A percentile compares a stretch with the other conserved stretches of the same genome.
These are phyloP conservation scores for Ligustrum vulgare DNA, from an alignment of 257 asterid species.

Conservation along the genomic window DNA sequence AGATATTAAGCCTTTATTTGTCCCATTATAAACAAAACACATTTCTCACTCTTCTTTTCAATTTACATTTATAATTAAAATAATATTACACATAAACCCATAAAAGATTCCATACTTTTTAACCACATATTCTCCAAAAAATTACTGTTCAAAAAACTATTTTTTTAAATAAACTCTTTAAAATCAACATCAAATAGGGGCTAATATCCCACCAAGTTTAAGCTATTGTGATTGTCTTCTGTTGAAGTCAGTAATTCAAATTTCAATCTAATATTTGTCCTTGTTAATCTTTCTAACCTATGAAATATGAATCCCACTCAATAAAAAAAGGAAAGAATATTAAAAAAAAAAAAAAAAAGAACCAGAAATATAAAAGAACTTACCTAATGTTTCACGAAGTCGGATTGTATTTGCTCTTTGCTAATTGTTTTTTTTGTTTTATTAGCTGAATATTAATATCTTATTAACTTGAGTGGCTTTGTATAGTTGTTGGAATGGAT, in stretches of 20 bases:
- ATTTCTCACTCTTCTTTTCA: no score
- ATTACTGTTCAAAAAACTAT: no score
- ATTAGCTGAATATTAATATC: constrained; percentile 6
- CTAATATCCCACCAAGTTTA: not conserved
- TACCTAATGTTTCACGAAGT: not conserved
- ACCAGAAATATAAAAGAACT: not conserved
- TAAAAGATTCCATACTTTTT: no score
- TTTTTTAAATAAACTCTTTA: no score
- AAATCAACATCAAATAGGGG: no score
- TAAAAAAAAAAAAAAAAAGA: not conserved
- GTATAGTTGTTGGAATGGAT: constrained; percentile 79
- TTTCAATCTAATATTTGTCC: not conserved
- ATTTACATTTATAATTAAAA: no score
- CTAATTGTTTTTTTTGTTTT: constrained; percentile 10
- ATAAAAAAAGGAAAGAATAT: not conserved
- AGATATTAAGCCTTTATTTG: no score
- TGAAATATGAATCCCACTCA: not conserved
- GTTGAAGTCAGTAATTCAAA: constrained; percentile 1
- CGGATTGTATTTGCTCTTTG: constrained; percentile 2
- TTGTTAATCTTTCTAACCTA: not conserved
- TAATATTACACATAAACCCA: no score
- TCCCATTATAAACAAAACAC: no score
- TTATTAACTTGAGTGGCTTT: constrained; percentile 23
- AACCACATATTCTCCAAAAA: no score
- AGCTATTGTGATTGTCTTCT: constrained; percentile 7